Conservation (phyloP, 2,329 filamentous ascomycete species). For the Bimuria novae-zelandiae region DNA sequence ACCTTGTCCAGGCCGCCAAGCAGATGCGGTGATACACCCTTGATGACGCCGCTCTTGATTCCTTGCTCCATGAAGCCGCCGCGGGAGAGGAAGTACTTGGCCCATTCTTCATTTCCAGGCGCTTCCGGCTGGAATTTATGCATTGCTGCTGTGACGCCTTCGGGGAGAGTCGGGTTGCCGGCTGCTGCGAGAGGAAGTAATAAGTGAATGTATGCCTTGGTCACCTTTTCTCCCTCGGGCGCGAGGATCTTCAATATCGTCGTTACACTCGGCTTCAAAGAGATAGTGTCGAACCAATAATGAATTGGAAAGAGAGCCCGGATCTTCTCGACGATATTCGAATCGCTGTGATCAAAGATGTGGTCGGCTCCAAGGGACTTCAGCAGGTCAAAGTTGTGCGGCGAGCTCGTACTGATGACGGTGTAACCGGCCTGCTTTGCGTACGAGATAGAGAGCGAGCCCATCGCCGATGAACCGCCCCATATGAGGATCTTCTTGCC, state of each 20-base stretch:
- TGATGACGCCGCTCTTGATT: slow-evolving; percentile 25
- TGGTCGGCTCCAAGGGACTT: slow-evolving; percentile 21
- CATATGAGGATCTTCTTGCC: slow-evolving; percentile 49
- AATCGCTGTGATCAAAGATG: slow-evolving; percentile 47
- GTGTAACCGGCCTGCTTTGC: slow-evolving; percentile 30
- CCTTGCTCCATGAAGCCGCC: slow-evolving; percentile 27
- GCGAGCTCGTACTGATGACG: slow-evolving; percentile 26
- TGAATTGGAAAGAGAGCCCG: slow-evolving; percentile 29
- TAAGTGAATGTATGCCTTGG: slow-evolving; percentile 27
- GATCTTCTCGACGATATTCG: slow-evolving; percentile 34
- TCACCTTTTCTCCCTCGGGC: slow-evolving; percentile 22
- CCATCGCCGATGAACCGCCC: slow-evolving; percentile 46
- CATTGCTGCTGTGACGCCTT: slow-evolving; percentile 21
- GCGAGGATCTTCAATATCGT: slow-evolving; percentile 30
- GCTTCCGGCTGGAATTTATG: slow-evolving; percentile 27
- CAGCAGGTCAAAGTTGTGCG: slow-evolving; percentile 20
- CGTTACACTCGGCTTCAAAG: slow-evolving; percentile 22
- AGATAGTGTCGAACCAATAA: slow-evolving; percentile 51
- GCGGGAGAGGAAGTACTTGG: slow-evolving; percentile 20
- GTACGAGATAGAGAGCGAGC: slow-evolving; percentile 36
- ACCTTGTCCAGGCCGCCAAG: slow-evolving; percentile 31
- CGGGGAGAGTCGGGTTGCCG: slow-evolving; percentile 23
- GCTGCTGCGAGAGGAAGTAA: slow-evolving; percentile 20
- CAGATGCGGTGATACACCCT: slow-evolving; percentile 26
- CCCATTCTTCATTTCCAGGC: slow-evolving; percentile 25